Conservation (phyloP, 139 green algal species). For the Ettlia oleoabundans region DNA sequence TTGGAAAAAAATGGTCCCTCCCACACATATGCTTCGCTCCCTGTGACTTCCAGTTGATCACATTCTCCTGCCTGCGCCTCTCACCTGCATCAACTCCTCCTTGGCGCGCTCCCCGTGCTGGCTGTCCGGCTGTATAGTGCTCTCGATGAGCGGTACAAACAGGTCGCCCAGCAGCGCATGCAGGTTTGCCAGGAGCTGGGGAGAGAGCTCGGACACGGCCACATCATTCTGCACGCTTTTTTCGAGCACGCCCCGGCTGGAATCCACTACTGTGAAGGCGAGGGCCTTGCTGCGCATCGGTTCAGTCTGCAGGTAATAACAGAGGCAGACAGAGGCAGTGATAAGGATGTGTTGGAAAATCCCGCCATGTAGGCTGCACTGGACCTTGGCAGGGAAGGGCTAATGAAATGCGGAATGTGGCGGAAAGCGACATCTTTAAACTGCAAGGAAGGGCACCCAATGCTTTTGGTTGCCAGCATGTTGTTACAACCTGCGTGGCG, state of each 20-base stretch:
- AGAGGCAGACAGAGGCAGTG: too few species aligned
- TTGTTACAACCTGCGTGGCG: too few species aligned
- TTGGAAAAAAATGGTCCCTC: too few species aligned
- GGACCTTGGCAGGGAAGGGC: too few species aligned
- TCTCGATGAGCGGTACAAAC: slow-evolving; percentile 81
- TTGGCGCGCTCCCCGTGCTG: slow-evolving; percentile 55
- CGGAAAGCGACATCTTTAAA: too few species aligned
- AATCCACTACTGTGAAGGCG: slow-evolving; percentile 69
- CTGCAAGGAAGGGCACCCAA: too few species aligned
- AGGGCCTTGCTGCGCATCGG: slow-evolving; percentile 65
- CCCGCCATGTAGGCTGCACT: too few species aligned
- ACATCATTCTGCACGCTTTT: slow-evolving; percentile 70
- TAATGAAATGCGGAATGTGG: too few species aligned
- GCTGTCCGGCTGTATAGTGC: slow-evolving; percentile 75
- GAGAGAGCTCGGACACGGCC: slow-evolving; percentile 34
- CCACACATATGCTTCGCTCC: background rate
- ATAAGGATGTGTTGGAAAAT: too few species aligned
- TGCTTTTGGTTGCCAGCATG: too few species aligned
- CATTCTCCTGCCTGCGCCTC: background rate
- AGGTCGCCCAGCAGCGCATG: slow-evolving; percentile 77
- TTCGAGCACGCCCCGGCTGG: slow-evolving; percentile 76
- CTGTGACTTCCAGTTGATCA: background rate
- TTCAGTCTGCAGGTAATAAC: too few species aligned
- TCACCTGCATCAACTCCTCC: slow-evolving; percentile 65
- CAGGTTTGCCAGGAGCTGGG: slow-evolving; percentile 41